Evolutionary conservation across 1,284 basidiomycete species (phyloP), one percentile per base, ranked within the genome.

Genomic region (Thecaphora thlaspeos): DNA sequence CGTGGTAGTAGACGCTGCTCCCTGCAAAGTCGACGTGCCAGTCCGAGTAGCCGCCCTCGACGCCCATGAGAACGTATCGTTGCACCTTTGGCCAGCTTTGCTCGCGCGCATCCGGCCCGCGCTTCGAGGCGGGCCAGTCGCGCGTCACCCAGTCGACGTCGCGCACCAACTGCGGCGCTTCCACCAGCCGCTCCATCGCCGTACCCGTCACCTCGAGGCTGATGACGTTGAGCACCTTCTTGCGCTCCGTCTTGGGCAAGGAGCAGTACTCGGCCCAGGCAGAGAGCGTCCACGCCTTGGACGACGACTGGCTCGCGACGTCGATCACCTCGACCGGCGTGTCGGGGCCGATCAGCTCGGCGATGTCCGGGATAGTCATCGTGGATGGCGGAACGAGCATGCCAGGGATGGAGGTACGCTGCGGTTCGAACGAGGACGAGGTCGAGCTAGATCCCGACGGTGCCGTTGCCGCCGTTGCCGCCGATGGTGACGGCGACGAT

Each of bases 101-200:
- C 19, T 68, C 67, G 18, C 55, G 50, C 42, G 48, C 52, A 2
- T 46, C 38, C 10, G 36, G n/a, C 18, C 61, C 61, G 11, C 72
- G 76, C 36, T 71, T 61, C 41, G 74, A 60, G 41, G 50, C 23
- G 0, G 90, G 91, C 94, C 94, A 98, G 77, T 87, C 90, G 65
- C 88, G 90, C 74, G 95, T 91, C 11, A 96, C 93, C 94, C 94
- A 98, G 72, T 96, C 94, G 58, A 95, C 79, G 55, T 96, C 90
- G 56, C 88, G 84, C 19, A 73, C 68, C 15, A 73, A 43, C 30
- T 84, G 83, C 0, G 94, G 94, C 8, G 92, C 90, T 8, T 86
- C 80, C 22, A 98, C 86, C 71, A 83, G 82, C 60, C 88, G 84
- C 7, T 86, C 87, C 23, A 93, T 81, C 32, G 83, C 81, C 1